Base-by-base conservation (phyloP, 2,329 filamentous ascomycete species). In the Chaetomiaceae sp. region DNA sequence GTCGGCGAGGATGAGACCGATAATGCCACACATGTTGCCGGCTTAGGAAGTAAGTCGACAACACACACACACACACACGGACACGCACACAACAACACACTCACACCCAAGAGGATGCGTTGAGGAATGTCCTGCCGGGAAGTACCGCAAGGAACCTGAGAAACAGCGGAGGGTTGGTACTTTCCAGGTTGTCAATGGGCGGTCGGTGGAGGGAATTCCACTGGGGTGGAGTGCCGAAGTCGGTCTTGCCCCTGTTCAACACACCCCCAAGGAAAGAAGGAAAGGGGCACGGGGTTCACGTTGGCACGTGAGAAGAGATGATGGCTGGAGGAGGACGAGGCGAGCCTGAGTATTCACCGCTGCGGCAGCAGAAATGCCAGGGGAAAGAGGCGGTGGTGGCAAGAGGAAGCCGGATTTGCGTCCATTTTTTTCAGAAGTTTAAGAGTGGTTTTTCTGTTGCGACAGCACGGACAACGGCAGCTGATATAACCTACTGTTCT, bases 21-120 rank as follows among this genome's bases (percentile, higher is more conserved):
- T 72, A 59, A 85, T 81, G 63, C 81, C 81, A 69, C 81, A 85
- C 81, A 85, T 85, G 36, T 48, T 62, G 47, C 29, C 44, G 45
- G 48, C 36, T 54, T 21, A 13, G 27, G 34, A 47, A n/a, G 32
- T n/a, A 8, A 11, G 13, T 30, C 44, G 27, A 36, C 30, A 25
- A 47, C 20, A 47, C 25, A 21, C 13, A 27, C 7, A 37, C n/a
- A n/a, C n/a, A n/a, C n/a, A n/a, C n/a, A n/a, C n/a, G n/a, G n/a
- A n/a, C n/a, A n/a, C n/a, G n/a, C n/a, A n/a, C n/a, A n/a, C n/a
- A n/a, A n/a, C n/a, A n/a, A n/a, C n/a, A n/a, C n/a, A n/a, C n/a
- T n/a, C n/a, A n/a, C n/a, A n/a, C n/a, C n/a, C n/a, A n/a, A n/a
- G n/a, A n/a, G n/a, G 14, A 14, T 21, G 33, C 16, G 16, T 32